These are phyloP conservation scores for Truncatella angustata DNA, from an alignment of 2,329 filamentous ascomycete genomes.

Conservation along the genomic window DNA sequence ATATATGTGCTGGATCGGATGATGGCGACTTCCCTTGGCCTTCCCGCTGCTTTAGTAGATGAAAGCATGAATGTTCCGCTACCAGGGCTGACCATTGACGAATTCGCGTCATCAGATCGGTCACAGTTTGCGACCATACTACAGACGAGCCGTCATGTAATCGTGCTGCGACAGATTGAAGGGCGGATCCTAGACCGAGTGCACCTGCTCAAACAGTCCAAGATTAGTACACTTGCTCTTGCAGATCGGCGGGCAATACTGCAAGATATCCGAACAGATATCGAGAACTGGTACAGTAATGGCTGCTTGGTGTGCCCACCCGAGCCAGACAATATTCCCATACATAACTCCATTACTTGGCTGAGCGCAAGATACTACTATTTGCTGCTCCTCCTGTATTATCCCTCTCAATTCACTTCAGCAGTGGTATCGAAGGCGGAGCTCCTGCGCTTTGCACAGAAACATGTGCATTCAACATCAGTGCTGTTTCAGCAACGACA, in stretches of 20 bases:
- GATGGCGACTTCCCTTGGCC: constrained; percentile 39
- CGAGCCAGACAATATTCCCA: constrained; percentile 41
- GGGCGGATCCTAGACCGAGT: constrained; percentile 36
- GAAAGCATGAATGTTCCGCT: constrained; percentile 39
- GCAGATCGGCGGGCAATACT: constrained; percentile 31
- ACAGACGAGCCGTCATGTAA: constrained; percentile 43
- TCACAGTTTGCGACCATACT: constrained; percentile 37
- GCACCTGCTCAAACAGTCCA: constrained; percentile 29
- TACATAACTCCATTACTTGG: constrained; percentile 45
- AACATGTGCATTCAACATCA: constrained; percentile 40
- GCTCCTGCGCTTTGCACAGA: constrained; percentile 36
- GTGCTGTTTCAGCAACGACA: constrained; percentile 41
- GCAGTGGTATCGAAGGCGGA: constrained; percentile 29
- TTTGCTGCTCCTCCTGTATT: constrained; percentile 41
- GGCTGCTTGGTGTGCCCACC: constrained; percentile 42
- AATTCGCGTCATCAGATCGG: constrained; percentile 39
- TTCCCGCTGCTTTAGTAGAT: constrained; percentile 38
- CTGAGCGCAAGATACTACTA: constrained; percentile 42
- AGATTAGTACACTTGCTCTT: constrained; percentile 27
- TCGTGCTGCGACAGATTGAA: constrained; percentile 42
- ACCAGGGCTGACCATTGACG: constrained; percentile 42
- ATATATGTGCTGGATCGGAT: constrained; percentile 44
- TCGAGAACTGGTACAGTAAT: constrained; percentile 46
- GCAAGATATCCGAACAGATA: constrained; percentile 36
- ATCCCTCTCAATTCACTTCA: constrained; percentile 39